These are phyloP conservation scores for Catharanthus roseus DNA, from an alignment of 257 asterid species.

Conservation along the genomic window DNA sequence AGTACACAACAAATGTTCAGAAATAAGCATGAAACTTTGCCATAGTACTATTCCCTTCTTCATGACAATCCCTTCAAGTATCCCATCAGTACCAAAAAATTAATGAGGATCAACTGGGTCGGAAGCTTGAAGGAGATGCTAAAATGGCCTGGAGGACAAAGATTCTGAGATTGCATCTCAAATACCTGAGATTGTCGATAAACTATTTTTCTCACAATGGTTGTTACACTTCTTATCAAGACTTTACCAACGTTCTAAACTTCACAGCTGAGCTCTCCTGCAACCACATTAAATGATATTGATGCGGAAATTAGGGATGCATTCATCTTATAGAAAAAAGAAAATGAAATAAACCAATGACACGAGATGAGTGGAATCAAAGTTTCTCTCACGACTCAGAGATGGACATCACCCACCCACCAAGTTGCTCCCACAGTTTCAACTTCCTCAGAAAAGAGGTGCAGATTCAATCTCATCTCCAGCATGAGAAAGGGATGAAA, in stretches of 20 bases:
- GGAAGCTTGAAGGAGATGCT: slow-evolving; percentile 72
- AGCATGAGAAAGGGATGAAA: no score
- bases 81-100: slow-evolving; percentile 70
- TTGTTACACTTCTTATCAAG: slow-evolving; percentile 57
- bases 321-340: neutral
- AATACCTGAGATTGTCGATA: slow-evolving; percentile 44
- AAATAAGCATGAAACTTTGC: neutral
- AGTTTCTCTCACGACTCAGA: neutral
- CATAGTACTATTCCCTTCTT: slow-evolving; percentile 24
- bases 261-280: slow-evolving; percentile 82
- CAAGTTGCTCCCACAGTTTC: no score
- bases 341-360: neutral
- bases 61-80: slow-evolving; percentile 68
- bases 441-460: no score
- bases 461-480: no score
- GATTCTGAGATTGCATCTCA: slow-evolving; percentile 73
- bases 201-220: slow-evolving; percentile 49
- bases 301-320: neutral
- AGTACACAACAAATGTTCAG: neutral
- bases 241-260: slow-evolving; percentile 70
- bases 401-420: no score
- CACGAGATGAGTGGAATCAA: neutral
- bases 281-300: neutral
- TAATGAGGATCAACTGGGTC: slow-evolving; percentile 75
- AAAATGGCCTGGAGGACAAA: slow-evolving; percentile 72